These are phyloP conservation scores for Starmerella roubikii DNA, from an alignment of 805 yeast species.

Conservation along the genomic window DNA sequence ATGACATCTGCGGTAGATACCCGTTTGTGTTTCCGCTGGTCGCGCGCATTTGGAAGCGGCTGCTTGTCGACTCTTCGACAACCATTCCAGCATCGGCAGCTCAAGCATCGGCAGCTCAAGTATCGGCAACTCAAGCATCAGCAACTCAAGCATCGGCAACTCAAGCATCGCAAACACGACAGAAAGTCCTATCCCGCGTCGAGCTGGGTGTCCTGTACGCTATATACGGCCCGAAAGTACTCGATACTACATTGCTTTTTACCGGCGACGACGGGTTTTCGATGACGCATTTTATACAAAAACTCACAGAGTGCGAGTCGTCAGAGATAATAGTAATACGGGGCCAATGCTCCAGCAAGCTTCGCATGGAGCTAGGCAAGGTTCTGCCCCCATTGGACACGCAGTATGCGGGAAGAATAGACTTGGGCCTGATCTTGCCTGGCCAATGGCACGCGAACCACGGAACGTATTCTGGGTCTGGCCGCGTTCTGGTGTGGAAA, in stretches of 20 bases:
- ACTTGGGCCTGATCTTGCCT: conserved; percentile 48
- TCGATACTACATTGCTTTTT: conserved; percentile 42
- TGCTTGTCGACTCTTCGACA: conserved; percentile 26
- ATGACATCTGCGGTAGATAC: conserved; percentile 3
- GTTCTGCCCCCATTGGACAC: background rate
- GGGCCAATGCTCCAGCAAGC: conserved; percentile 34
- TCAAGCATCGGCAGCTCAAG: too few species aligned
- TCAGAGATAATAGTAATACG: conserved; percentile 61
- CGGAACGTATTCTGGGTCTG: conserved; percentile 40
- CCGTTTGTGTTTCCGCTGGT: conserved; percentile 30
- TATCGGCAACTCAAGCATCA: too few species aligned
- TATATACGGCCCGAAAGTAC: conserved; percentile 23
- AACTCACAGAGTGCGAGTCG: conserved; percentile 79
- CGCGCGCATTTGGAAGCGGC: conserved; percentile 32
- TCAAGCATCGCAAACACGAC: background rate
- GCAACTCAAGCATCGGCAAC: too few species aligned
- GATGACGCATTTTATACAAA: conserved; percentile 71
- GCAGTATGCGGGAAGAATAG: conserved; percentile 4
- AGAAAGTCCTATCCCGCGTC: conserved; percentile 30
- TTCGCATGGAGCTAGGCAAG: conserved; percentile 7
- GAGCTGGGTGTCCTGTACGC: conserved; percentile 32
- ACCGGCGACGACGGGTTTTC: conserved; percentile 78
- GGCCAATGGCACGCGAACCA: conserved; percentile 70
- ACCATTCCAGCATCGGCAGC: too few species aligned
- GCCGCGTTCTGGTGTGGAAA: too few species aligned